These are phyloP conservation scores for Solanum pimpinellifolium DNA, from an alignment of 257 asterid species.

Conservation along the genomic window DNA sequence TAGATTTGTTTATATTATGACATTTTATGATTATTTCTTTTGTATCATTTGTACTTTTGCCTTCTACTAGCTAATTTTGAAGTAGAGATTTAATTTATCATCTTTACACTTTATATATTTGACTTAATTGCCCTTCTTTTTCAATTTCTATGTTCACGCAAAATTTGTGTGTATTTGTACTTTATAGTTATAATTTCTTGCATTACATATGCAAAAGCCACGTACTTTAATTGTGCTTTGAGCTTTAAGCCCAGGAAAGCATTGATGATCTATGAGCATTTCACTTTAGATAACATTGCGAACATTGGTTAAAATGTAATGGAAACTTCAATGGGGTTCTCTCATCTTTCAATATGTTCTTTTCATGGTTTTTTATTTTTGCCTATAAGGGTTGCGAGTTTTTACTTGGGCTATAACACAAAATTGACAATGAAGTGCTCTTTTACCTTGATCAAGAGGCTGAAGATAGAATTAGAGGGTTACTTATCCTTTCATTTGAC, in stretches of 20 bases:
- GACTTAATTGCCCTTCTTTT: neutral
- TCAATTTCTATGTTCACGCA: neutral
- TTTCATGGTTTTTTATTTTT: neutral
- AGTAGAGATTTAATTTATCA: neutral
- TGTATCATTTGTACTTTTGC: neutral
- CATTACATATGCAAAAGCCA: neutral
- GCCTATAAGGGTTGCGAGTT: neutral
- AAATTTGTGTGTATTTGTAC: neutral
- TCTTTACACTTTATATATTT: neutral
- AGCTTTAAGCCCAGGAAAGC: neutral
- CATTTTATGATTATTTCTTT: neutral
- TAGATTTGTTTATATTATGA: neutral
- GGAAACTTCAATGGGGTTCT: neutral
- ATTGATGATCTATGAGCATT: neutral
- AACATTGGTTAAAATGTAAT: neutral
- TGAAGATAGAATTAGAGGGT: neutral
- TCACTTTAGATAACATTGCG: neutral
- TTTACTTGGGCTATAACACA: neutral
- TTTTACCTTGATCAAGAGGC: neutral
- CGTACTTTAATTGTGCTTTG: neutral
- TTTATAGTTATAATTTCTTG: neutral
- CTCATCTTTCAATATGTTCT: neutral
- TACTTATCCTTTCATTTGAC: conserved; percentile 2
- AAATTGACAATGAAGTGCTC: neutral
- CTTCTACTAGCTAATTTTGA: neutral